Base-by-base conservation (phyloP, 2,329 filamentous ascomycete species). In the Celoporthe dispersa region DNA sequence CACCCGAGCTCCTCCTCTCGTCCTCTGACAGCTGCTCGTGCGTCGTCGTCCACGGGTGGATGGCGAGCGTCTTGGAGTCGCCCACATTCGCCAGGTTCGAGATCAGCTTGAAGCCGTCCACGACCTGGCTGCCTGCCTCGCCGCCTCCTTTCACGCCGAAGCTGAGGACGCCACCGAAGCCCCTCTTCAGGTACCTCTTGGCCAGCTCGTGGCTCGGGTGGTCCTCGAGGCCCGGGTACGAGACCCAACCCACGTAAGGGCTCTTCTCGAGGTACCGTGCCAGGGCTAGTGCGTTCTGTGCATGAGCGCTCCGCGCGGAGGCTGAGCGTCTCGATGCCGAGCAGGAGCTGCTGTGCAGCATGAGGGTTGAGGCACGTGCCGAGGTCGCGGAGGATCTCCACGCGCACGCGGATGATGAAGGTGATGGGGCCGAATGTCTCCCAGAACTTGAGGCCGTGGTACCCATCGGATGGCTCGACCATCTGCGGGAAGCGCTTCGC, bases 11-110 rank as follows among this genome's bases (percentile, higher is more conserved):
- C 66, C 86, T 79, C 82, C 90, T 93, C 85, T 98, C 95, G 78
- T 94, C 87, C 39, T 95, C 92, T 33, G 85, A 90, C 70, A 98
- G 86, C 84, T 98, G 95, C 84, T 97, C 92, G 80, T 98, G 95
- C 2, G 95, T 98, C 2, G 95, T 98, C 7, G 91, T 92, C 93
- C 94, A 97, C 31, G 95, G 95, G 81, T 98, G 94, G 75, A 98
- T 97, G 33, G 94, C 94, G 73, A 98, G 84, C 8, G 94, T 97
- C 87, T 98, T 98, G 64, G 92, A 93, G 80, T 98, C 95, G 70
- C 95, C 95, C 37, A 98, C 94, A 79, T 99, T 99, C 70, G 96
- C 96, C 75, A 98, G 84, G 82, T 98, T 98, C 25, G 94, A 97
- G 76, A 98, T 94, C 75, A 99, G 83, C 87, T 97, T 96, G 85